These are phyloP conservation scores for Claviceps purpurea DNA, from an alignment of 2,329 filamentous ascomycete genomes.

Conservation along the genomic window DNA sequence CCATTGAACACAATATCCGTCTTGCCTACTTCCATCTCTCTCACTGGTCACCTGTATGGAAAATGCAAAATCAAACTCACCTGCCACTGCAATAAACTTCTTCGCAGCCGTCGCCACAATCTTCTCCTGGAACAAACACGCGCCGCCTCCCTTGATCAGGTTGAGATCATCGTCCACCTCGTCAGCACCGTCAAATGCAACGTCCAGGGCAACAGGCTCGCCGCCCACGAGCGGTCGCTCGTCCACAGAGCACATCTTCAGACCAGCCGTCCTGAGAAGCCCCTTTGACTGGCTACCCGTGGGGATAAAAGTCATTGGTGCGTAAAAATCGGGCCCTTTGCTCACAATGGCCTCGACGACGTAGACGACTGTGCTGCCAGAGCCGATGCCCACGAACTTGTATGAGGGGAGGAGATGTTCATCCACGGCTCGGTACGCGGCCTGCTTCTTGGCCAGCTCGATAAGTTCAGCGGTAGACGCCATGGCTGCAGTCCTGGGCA, in stretches of 20 bases:
- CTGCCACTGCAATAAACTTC: conserved; percentile 78
- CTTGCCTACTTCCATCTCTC: not conserved
- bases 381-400: conserved; percentile 64
- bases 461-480: conserved; percentile 30
- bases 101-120: conserved; percentile 73
- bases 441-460: conserved; percentile 62
- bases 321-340: conserved; percentile 39
- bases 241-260: conserved; percentile 67
- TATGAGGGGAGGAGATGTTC: conserved; percentile 54
- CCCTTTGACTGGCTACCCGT: conserved; percentile 86
- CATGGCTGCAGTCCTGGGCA: conserved; percentile 18
- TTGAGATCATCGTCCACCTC: conserved; percentile 93
- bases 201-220: conserved; percentile 50
- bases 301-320: conserved; percentile 70
- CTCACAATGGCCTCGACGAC: conserved; percentile 69
- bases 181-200: conserved; percentile 92
- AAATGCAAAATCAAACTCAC: conserved; percentile 29
- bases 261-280: conserved; percentile 66
- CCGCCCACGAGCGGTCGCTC: conserved; percentile 42
- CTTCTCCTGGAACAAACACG: conserved; percentile 97
- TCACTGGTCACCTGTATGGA: too few relatives aligned
- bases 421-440: conserved; percentile 59
- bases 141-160: conserved; percentile 94
- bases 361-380: conserved; percentile 70
- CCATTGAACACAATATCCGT: conserved; percentile 2